Percentiles rank a stretch among this genome's conserved stretches.
These are phyloP conservation scores for Rhizopus microsporus DNA, from an alignment of 371 early-diverging fungal species.

Conservation along the genomic window DNA sequence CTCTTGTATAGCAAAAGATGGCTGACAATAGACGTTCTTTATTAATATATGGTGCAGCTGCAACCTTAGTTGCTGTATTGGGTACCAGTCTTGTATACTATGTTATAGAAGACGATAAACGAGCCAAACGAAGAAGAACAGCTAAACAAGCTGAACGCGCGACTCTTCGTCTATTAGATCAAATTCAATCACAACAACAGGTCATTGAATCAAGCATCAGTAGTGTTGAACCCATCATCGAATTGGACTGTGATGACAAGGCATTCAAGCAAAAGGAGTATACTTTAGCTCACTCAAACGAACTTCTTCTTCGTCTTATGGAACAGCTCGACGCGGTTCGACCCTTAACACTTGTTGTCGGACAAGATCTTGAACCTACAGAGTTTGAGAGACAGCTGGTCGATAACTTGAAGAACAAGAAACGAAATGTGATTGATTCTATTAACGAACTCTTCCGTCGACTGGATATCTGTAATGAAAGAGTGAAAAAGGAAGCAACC, in stretches of 20 bases:
- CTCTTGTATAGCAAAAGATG: slow-evolving; percentile 6
- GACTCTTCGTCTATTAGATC: slow-evolving; percentile 24
- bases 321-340: slow-evolving; percentile 44
- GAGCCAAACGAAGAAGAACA: slow-evolving; percentile 29
- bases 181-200: slow-evolving; percentile 28
- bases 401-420: slow-evolving; percentile 31
- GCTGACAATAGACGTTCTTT: slow-evolving; percentile 10
- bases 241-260: slow-evolving; percentile 20
- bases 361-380: slow-evolving; percentile 14
- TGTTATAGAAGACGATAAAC: slow-evolving; percentile 38
- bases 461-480: slow-evolving; percentile 15
- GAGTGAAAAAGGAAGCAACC: slow-evolving; percentile 9
- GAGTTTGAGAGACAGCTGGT: slow-evolving; percentile 26
- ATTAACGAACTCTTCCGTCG: slow-evolving; percentile 24
- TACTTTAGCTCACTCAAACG: slow-evolving; percentile 36
- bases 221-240: slow-evolving; percentile 2
- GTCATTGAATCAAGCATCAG: slow-evolving; percentile 22
- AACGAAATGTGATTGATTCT: slow-evolving; percentile 28
- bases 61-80: slow-evolving; percentile 11
- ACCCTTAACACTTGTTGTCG: slow-evolving; percentile 30
- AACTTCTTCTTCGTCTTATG: slow-evolving; percentile 36
- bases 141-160: slow-evolving; percentile 21
- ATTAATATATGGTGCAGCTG: slow-evolving; percentile 14
- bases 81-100: slow-evolving; percentile 24
- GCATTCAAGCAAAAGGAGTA: slow-evolving; percentile 26